These are phyloP conservation scores for Entomophthora muscae DNA, from an alignment of 371 early-diverging fungal genomes.

Conservation along the genomic window DNA sequence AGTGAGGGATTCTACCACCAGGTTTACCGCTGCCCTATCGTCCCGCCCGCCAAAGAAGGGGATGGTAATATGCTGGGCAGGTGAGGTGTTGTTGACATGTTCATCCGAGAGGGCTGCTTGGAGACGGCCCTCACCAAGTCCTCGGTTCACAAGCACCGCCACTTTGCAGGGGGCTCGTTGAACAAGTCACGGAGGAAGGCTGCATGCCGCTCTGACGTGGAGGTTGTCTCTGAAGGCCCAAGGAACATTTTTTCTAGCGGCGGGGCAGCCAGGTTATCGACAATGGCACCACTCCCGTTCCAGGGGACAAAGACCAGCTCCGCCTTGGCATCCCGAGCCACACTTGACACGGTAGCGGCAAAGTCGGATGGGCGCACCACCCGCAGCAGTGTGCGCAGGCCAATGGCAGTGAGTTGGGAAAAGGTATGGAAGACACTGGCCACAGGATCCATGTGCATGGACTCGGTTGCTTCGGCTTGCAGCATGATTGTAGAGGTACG, in stretches of 20 bases:
- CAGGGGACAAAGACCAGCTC: conserved; percentile 27
- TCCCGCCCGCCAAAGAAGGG: conserved; percentile 43
- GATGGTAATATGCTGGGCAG: conserved; percentile 15
- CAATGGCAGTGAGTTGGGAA: conserved; percentile 35
- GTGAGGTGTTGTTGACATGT: conserved; percentile 7
- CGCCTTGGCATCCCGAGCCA: conserved; percentile 16
- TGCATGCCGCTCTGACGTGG: conserved; percentile 21
- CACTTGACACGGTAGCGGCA: conserved; percentile 22
- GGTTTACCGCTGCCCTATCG: conserved; percentile 29
- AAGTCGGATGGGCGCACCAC: conserved; percentile 22
- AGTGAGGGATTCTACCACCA: conserved; percentile 16
- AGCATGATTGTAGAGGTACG: conserved; percentile 57
- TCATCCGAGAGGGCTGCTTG: background rate
- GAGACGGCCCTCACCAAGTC: conserved; percentile 25
- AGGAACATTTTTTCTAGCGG: conserved; percentile 4
- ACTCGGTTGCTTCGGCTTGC: conserved; percentile 31
- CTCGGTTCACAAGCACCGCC: conserved; percentile 53
- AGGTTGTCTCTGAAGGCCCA: conserved; percentile 3
- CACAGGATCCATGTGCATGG: conserved; percentile 42
- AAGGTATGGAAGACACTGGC: conserved; percentile 55
- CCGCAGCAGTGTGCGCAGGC: conserved; percentile 18
- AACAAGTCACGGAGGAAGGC: conserved; percentile 25
- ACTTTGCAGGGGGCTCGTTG: conserved; percentile 18
- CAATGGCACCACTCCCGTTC: conserved; percentile 13
- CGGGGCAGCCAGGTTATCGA: conserved; percentile 2